Base-by-base conservation (phyloP, 345 rosid genomes). In the Boechera divaricarpa region DNA sequence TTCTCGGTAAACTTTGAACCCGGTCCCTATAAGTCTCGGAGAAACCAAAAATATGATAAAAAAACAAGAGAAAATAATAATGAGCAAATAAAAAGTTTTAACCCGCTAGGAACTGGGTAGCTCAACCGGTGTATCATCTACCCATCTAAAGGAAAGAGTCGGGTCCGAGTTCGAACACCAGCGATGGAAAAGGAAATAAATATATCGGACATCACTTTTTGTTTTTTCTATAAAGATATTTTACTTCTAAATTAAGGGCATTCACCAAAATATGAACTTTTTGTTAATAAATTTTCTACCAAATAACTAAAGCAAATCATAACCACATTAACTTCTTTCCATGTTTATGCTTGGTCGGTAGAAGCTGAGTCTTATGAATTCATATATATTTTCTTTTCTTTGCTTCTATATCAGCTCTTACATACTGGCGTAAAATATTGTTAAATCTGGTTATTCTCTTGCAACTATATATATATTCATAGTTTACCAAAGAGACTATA, bases 241-340 rank as follows among this genome's bases (percentile, higher is more conserved):
- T 51, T 72, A 32, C 61, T 63, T 33, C 33, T 52, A 39, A 28
- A 9, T 39, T 39, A 39, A 39, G 5, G 24, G 29, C 44, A 51
- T 31, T 21, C 48, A 41, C 9, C 7, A 10, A 69, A 29, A 29
- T 39, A 39, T 51, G 33, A 29, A 3, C 18, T 15, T 44, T 63
- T 13, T 11, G 5, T 8, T 35, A 60, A 3, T 24, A 36, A 39
- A 16, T 5, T 29, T 42, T 42, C 8, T 18, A 48, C 33, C 36
- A 48, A 12, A 11, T n/a, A 58, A 58, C 28, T 24, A 67, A 75
- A n/a, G 35, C 52, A 75, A 48, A 67, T 58, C 33, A 16, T 66
- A 75, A 75, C 63, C 24, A 60, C 36, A 36, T 39, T 16, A 59
- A 67, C 51, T 59, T 67, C 44, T 59, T 75, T 8, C 13, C 10